Percentiles rank a stretch among this genome's conserved stretches.
Evolutionary conservation across 805 yeast species (phyloP).

Genomic region (Diddensiella santjacobensis): DNA sequence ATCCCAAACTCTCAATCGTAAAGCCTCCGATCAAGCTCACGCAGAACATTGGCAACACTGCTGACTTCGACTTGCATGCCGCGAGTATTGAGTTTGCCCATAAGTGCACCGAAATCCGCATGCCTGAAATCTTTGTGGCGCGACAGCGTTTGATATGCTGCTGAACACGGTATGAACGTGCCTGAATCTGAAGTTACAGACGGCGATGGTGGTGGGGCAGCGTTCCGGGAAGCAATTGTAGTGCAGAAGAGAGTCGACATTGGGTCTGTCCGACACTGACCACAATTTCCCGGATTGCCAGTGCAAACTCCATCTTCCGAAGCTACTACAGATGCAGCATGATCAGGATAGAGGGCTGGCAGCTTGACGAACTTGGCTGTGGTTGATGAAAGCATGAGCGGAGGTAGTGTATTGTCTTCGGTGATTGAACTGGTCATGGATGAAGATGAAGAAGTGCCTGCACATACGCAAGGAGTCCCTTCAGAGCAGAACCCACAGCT

Average conservation of each 20-base stretch:
- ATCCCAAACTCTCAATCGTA: conserved; percentile 35
- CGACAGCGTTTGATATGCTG: conserved; percentile 82
- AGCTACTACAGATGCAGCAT: neutral
- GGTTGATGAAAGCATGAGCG: conserved; percentile 19
- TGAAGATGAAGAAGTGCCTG: conserved; percentile 56
- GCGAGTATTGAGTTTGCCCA: conserved; percentile 68
- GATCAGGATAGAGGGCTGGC: conserved; percentile 58
- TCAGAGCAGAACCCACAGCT: conserved; percentile 94
- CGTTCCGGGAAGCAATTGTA: conserved; percentile 56
- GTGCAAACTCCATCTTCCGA: conserved; percentile 50
- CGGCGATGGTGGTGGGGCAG: conserved; percentile 1
- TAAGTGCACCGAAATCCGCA: conserved; percentile 69
- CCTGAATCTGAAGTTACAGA: conserved; percentile 11
- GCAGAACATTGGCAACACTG: conserved; percentile 76
- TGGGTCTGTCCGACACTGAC: conserved; percentile 79
- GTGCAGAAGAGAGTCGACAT: conserved; percentile 87
- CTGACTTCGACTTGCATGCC: conserved; percentile 94
- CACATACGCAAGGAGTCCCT: conserved; percentile 87
- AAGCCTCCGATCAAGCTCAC: conserved; percentile 73
- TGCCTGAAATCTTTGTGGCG: conserved; percentile 73
- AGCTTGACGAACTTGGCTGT: conserved; percentile 34
- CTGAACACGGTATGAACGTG: conserved; percentile 79
- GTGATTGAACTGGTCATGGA: conserved; percentile 21
- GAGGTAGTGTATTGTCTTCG: conserved; percentile 24
- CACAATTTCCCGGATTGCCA: conserved; percentile 84